phyloP scores from a whole-genome alignment of 139 green algal genomes.

The Astrephomene gubernaculifera region DNA sequence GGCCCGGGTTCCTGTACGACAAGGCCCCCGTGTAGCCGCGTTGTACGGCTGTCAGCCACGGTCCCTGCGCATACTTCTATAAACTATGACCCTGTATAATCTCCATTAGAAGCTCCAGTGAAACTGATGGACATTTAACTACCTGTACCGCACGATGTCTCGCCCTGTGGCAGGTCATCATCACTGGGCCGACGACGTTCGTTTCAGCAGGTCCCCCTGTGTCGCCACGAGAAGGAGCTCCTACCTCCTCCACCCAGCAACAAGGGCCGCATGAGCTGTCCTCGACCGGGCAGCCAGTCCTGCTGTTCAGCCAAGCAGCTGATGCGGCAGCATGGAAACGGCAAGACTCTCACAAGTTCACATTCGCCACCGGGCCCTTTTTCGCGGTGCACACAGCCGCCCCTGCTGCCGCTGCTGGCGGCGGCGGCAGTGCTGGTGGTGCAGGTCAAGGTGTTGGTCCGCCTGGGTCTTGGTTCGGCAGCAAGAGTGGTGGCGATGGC shows the following conservation, averaged over 20 bases:
- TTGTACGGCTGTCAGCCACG: neutral
- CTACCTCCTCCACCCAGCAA: neutral
- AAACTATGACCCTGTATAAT: neutral
- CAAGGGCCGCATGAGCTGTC: neutral
- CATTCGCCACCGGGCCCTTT: neutral
- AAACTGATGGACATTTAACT: no score
- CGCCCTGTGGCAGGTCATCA: slow-evolving; percentile 6
- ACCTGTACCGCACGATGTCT: neutral
- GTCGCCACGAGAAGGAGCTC: neutral
- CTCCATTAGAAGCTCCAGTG: neutral
- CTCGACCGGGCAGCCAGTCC: neutral
- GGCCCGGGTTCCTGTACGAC: neutral
- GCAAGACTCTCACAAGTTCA: neutral
- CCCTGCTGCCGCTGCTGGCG: neutral
- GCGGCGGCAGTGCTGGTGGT: neutral
- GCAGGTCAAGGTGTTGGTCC: no score
- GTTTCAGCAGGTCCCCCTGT: neutral
- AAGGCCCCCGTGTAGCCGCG: neutral
- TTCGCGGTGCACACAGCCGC: no score
- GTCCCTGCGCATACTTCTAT: neutral
- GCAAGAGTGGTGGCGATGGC: no score
- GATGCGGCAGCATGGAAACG: neutral
- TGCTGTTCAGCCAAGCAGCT: neutral
- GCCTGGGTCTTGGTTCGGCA: no score
- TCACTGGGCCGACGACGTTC: slow-evolving; percentile 7